phyloP scores from a whole-genome alignment of 2,329 filamentous ascomycete species.

The Neopestalotiopsis clavispora region DNA sequence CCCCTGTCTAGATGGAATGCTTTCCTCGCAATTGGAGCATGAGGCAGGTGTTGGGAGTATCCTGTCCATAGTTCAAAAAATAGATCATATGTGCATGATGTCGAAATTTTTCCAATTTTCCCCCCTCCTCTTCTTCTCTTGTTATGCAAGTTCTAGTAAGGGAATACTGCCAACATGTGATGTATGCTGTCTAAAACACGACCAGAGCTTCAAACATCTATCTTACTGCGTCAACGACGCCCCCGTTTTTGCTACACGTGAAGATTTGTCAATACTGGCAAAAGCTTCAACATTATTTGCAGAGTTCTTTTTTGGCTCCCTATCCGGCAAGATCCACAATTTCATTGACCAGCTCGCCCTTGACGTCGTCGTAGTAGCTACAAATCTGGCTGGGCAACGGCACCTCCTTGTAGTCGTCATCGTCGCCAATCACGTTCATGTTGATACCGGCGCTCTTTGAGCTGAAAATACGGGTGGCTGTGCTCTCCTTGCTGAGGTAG shows the following conservation, averaged over 20 bases:
- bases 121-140: not conserved
- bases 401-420: slow-evolving; percentile 86
- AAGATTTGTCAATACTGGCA: not conserved
- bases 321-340: slow-evolving; percentile 94
- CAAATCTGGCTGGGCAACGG: slow-evolving; percentile 90
- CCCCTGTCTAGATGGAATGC: not conserved
- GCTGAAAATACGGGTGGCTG: slow-evolving; percentile 80
- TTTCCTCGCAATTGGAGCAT: not conserved
- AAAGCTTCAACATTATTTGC: not conserved
- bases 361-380: slow-evolving; percentile 69
- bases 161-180: not conserved
- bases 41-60: not conserved
- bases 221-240: not conserved
- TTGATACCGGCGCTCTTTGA: slow-evolving; percentile 90
- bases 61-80: not conserved
- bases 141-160: not conserved
- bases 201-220: not conserved
- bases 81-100: not conserved
- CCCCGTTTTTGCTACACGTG: not conserved
- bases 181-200: not conserved
- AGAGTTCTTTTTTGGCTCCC: slow-evolving; percentile 13
- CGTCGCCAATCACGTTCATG: slow-evolving; percentile 76
- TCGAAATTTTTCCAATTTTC: not conserved
- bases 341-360: slow-evolving; percentile 83
- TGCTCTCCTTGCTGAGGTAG: slow-evolving; percentile 83